Evolutionary conservation across 768 basidiomycete species (phyloP).

Genomic region (Russula sp.): DNA sequence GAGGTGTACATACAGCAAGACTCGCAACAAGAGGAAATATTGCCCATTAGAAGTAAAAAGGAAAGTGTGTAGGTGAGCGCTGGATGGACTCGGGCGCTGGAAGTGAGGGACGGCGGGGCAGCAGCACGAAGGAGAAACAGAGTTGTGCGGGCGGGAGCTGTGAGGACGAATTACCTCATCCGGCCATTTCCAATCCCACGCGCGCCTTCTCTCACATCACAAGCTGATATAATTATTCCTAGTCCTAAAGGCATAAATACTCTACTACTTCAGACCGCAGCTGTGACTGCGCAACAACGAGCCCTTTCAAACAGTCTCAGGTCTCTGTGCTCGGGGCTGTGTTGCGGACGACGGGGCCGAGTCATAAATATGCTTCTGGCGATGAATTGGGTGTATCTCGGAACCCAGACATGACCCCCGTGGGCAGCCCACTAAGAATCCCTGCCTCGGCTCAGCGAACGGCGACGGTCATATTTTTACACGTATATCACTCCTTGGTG

Average conservation of each 20-base stretch:
- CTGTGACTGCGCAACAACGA: constrained; percentile 2
- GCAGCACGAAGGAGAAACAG: background rate
- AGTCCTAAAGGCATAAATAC: background rate
- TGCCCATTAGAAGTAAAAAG: constrained; percentile 50
- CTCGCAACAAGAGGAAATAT: constrained; percentile 73
- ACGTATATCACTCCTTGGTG: constrained; percentile 20
- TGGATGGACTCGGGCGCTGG: background rate
- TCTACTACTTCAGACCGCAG: background rate
- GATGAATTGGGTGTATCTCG: background rate
- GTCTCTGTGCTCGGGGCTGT: background rate
- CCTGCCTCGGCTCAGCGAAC: constrained; percentile 17
- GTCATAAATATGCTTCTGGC: background rate
- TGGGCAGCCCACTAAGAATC: constrained; percentile 8
- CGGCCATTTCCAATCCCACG: background rate
- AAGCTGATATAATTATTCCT: background rate
- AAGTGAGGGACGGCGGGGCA: constrained; percentile 8
- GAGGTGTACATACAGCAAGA: constrained; percentile 56
- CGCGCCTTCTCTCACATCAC: background rate
- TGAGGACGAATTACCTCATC: background rate
- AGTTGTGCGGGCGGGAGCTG: background rate
- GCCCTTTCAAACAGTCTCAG: background rate
- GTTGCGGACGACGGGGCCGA: background rate
- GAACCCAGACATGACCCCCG: background rate
- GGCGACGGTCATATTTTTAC: constrained; percentile 29
- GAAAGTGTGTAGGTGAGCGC: constrained; percentile 4